Base-by-base conservation (phyloP, 164 flowering plant species). In the Aristolochia californica region DNA sequence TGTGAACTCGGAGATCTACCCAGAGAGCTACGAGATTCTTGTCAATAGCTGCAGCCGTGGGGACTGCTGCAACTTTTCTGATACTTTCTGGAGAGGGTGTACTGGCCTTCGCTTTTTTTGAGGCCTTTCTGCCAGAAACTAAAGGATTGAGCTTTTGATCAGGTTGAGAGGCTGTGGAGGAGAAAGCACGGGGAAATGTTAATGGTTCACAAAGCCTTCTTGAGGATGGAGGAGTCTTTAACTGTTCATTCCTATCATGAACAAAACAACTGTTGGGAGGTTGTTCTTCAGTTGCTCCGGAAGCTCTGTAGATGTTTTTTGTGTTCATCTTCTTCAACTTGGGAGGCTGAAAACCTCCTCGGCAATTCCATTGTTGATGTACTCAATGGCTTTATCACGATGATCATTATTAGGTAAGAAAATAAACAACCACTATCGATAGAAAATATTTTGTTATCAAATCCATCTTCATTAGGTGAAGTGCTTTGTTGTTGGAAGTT, bases 1-100 rank as follows among this genome's bases (percentile, higher is more conserved):
- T 0, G 81, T 93, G 43, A 93, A 93, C 78, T 87, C 98, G 0
- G 98, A 93, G 75, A 81, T 89, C 53, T 93, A 93, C 65, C 97
- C 97, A 0, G 79, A 81, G 67, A n/a, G 78, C 99, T 1, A 85
- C 85, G 65, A 74, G 79, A 2, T 93, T 93, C 55, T 84, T 93
- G 13, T 75, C 96, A 0, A 1, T 93, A 5, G 91, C 81, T 7
- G 82, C 72, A 10, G 81, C 79, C 4, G 66, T 73, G 5, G 99
- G 99, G 1, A 80, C 87, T 12, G 88, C 88, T 47, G 40, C 73
- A 0, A 87, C 97, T 1, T 89, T 93, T 77, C 59, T 80, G 65
- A 80, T 93, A 20, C 63, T 93, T 45, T 88, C 85, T 0, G 87
- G 74, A 17, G 62, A 87, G 5, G 84, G 88, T 0, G 79, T 89